Percentiles rank a stretch among this genome's conserved stretches.
Conservation (phyloP, 371 early-diverging fungal species). For the Dinochytrium kinnereticum region DNA sequence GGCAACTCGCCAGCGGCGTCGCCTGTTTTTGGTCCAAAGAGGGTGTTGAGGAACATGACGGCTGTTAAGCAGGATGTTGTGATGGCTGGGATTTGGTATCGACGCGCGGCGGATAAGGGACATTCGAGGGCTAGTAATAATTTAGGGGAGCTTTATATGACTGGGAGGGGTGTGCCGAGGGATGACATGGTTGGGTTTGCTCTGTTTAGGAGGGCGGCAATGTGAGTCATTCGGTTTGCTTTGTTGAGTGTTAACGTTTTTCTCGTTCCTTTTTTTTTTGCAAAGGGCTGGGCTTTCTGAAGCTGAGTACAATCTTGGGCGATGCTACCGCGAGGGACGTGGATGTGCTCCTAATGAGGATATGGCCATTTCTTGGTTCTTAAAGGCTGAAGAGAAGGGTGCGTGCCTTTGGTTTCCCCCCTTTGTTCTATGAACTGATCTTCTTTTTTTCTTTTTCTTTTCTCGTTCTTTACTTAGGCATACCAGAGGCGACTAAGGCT, state of each 20-base stretch:
- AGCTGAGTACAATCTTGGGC: constrained; percentile 38
- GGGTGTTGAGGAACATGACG: constrained; percentile 31
- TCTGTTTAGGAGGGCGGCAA: constrained; percentile 33
- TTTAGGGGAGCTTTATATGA: constrained; percentile 38
- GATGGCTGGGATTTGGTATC: constrained; percentile 34
- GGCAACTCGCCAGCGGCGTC: not conserved
- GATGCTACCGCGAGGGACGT: constrained; percentile 37
- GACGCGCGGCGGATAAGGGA: constrained; percentile 30
- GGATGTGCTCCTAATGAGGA: constrained; percentile 37
- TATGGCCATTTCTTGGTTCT: constrained; percentile 35
- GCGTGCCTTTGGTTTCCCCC: not conserved
- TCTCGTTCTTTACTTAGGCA: not conserved
- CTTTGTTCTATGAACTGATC: not conserved
- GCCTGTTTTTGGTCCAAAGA: constrained; percentile 12
- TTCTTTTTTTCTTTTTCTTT: not conserved
- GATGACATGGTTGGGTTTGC: constrained; percentile 33
- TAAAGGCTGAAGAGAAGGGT: constrained; percentile 29
- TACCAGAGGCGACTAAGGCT: constrained; percentile 19
- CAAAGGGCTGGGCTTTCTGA: constrained; percentile 30
- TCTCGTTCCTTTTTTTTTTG: not conserved
- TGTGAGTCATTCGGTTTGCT: constrained; percentile 10
- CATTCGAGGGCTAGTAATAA: constrained; percentile 36
- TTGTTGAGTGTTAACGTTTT: not conserved
- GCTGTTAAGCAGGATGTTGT: constrained; percentile 40
- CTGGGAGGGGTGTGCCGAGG: constrained; percentile 30